Conservation (phyloP, 1,284 basidiomycete genomes). For the Neolentinus lepideus region DNA sequence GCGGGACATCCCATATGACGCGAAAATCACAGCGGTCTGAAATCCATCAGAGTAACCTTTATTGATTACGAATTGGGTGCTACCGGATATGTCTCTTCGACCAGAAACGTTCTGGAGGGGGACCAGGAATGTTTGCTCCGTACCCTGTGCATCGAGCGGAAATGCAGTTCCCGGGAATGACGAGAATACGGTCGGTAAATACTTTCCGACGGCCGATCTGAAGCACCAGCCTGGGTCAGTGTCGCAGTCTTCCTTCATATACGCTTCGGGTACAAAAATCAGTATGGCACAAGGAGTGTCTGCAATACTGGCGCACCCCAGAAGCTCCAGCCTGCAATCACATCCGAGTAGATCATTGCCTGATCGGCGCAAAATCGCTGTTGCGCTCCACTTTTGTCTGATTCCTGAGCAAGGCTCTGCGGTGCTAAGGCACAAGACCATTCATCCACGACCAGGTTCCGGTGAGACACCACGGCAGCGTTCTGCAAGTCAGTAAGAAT, state of each 20-base stretch:
- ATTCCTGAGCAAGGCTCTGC: conserved; percentile 43
- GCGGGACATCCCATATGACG: conserved; percentile 43
- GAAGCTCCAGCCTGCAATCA: conserved; percentile 64
- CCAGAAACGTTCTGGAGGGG: not conserved
- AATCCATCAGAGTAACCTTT: conserved; percentile 61
- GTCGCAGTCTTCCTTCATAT: conserved; percentile 54
- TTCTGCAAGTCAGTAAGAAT: conserved; percentile 32
- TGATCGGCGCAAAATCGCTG: conserved; percentile 58
- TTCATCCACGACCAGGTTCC: conserved; percentile 67
- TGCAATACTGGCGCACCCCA: conserved; percentile 48
- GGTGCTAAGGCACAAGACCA: conserved; percentile 67
- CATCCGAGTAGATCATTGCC: conserved; percentile 50
- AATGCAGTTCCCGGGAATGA: conserved; percentile 26
- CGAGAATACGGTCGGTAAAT: conserved; percentile 51
- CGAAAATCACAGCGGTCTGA: conserved; percentile 55
- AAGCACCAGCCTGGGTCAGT: conserved; percentile 65
- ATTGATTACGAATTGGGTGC: not conserved
- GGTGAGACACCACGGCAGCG: conserved; percentile 32
- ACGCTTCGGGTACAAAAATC: conserved; percentile 27
- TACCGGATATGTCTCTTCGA: not conserved
- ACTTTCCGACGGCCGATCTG: conserved; percentile 46
- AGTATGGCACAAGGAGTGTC: not conserved
- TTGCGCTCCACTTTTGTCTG: conserved; percentile 38
- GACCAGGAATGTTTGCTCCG: not conserved
- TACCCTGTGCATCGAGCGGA: not conserved